Evolutionary conservation across 306 rosid genomes (phyloP).

Genomic region (Prosopis cineraria): DNA sequence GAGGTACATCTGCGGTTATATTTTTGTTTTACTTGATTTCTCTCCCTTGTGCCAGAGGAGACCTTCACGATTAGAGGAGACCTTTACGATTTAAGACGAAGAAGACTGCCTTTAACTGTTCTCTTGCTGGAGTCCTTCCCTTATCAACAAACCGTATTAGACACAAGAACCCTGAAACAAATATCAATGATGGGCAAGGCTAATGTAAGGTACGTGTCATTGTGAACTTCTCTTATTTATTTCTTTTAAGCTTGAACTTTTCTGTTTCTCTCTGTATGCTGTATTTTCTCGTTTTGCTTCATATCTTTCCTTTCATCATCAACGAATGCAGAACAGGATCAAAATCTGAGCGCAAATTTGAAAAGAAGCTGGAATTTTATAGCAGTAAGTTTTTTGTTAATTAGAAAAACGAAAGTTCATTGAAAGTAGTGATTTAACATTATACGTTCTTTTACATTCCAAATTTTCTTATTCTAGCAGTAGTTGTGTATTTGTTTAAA

Average conservation of each 20-base stretch:
- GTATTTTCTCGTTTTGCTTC: neutral
- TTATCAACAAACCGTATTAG: neutral
- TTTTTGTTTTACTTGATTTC: too few relatives aligned
- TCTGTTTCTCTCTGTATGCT: neutral
- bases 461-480: neutral
- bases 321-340: conserved; percentile 35
- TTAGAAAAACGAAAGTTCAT: too few relatives aligned
- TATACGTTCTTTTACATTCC: too few relatives aligned
- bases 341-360: conserved; percentile 37
- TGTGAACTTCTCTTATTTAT: neutral
- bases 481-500: neutral
- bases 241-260: neutral
- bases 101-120: too few relatives aligned
- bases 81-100: too few relatives aligned
- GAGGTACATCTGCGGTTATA: too few relatives aligned
- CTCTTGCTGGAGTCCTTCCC: neutral
- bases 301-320: neutral
- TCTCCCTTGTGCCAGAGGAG: too few relatives aligned
- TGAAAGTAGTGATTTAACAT: neutral
- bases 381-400: conserved; percentile 29
- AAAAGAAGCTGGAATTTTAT: conserved; percentile 48
- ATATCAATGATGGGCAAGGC: conserved; percentile 47
- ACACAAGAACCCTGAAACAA: neutral
- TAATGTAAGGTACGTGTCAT: conserved; percentile 7
- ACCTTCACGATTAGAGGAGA: too few relatives aligned